Conservation (phyloP, 768 basidiomycete genomes). For the Auriscalpium orientale region DNA sequence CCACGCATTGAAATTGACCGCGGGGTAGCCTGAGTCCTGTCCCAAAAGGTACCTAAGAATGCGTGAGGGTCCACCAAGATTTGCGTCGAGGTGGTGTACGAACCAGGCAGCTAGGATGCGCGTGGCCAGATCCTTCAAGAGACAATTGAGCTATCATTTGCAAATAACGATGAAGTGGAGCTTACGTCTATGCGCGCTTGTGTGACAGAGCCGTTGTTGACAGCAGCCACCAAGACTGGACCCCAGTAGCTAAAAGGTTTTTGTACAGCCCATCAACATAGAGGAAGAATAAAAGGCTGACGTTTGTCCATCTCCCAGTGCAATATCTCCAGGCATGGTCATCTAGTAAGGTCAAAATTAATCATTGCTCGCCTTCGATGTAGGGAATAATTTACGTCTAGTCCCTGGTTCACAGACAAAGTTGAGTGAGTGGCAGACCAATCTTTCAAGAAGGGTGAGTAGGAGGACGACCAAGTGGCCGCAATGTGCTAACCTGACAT, state of each 20-base stretch:
- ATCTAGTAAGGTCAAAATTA: background rate
- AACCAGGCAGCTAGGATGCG: conserved; percentile 61
- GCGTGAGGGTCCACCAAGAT: conserved; percentile 19
- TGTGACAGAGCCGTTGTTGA: conserved; percentile 4
- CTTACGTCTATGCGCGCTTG: conserved; percentile 13
- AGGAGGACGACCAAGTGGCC: background rate
- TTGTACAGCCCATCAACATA: background rate
- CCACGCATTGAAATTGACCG: conserved; percentile 45
- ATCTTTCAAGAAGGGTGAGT: background rate
- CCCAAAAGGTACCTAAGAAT: conserved; percentile 34
- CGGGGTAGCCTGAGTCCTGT: conserved; percentile 48
- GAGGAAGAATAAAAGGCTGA: background rate
- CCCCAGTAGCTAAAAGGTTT: conserved; percentile 8
- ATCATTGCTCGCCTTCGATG: too few species aligned
- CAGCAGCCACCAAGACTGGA: conserved; percentile 5
- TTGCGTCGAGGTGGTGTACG: background rate
- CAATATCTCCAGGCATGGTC: conserved; percentile 13
- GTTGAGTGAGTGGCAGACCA: conserved; percentile 12
- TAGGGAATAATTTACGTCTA: conserved; percentile 1
- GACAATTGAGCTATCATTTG: background rate
- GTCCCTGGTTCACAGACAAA: conserved; percentile 3
- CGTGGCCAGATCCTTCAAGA: conserved; percentile 50
- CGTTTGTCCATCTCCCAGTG: background rate
- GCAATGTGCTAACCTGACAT: conserved; percentile 1
- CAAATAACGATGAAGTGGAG: background rate